Evolutionary conservation across 1,139 yeast genomes (phyloP).

Genomic region (Pichiaceae sp.): DNA sequence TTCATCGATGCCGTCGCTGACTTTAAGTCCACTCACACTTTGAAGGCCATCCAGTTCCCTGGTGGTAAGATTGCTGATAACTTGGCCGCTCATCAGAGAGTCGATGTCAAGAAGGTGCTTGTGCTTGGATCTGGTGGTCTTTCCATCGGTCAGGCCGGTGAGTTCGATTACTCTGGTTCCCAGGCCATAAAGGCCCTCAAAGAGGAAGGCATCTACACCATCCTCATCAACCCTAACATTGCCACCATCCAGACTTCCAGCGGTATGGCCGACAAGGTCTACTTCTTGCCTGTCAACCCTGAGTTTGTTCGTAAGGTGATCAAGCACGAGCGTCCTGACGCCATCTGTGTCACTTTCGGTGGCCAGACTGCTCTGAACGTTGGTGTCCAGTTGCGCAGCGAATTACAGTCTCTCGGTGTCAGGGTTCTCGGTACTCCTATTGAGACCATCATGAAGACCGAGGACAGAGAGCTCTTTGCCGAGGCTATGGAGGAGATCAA

Average conservation of each 20-base stretch:
- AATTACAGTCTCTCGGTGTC: slow-evolving; percentile 85
- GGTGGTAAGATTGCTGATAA: slow-evolving; percentile 77
- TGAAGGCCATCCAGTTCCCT: slow-evolving; percentile 80
- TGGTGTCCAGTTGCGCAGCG: slow-evolving; percentile 93
- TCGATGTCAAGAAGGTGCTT: slow-evolving; percentile 84
- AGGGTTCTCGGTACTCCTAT: slow-evolving; percentile 95
- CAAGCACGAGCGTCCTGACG: slow-evolving; percentile 91
- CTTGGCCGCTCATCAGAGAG: slow-evolving; percentile 64
- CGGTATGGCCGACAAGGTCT: slow-evolving; percentile 96
- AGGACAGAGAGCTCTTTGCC: slow-evolving; percentile 94
- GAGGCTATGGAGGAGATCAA: slow-evolving; percentile 89
- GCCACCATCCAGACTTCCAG: slow-evolving; percentile 98
- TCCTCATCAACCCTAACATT: slow-evolving; percentile 92
- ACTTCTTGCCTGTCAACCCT: slow-evolving; percentile 92
- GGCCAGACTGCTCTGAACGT: slow-evolving; percentile 97
- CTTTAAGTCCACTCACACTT: slow-evolving; percentile 39
- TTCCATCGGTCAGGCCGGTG: slow-evolving; percentile 99
- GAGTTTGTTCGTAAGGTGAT: slow-evolving; percentile 95
- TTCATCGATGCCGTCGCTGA: slow-evolving; percentile 79
- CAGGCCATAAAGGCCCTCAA: slow-evolving; percentile 83
- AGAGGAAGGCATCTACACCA: slow-evolving; percentile 95
- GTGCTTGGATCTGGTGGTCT: slow-evolving; percentile 98
- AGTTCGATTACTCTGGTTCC: slow-evolving; percentile 96
- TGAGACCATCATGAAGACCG: slow-evolving; percentile 93
- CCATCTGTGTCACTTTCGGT: slow-evolving; percentile 94